Evolutionary conservation across 352 stramenopile species (phyloP), one percentile per base, ranked within the genome.

Genomic region (Phytophthora gonapodyides): DNA sequence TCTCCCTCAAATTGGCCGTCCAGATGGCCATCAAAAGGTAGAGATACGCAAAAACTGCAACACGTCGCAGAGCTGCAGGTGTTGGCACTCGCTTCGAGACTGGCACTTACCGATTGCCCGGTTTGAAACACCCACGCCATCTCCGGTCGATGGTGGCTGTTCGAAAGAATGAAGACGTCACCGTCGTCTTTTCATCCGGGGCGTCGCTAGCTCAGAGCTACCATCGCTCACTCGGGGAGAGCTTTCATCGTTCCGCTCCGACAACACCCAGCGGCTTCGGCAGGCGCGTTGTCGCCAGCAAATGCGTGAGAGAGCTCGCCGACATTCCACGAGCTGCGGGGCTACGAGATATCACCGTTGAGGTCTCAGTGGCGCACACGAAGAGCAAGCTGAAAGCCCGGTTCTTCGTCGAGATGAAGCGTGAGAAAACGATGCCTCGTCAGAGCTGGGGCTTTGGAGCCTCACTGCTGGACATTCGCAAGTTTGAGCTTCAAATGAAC

Each of bases 281-380:
- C 24, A 58, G 31, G 35, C 44, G 57, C 2, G 24, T 16, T 7
- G 62, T 67, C 16, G 37, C 36, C 57, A 62, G 57, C 44, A 71
- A 83, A 38, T 72, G 75, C 38, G 53, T 75, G 5, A 52, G 61
- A 30, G 72, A 82, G 15, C 70, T 89, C 27, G 71, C 67, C 10
- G 82, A 89, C 53, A 79, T 92, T 6, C 75, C 76, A 7, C 78
- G 83, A 42, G 81, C 74, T 43, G 69, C 78, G 41, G 83, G 76
- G 36, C 65, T 89, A 15, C 61, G 70, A 3, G 76, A 89, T 61
- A 45, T 89, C 30, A 49, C 41, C 24, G 58, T 89, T 11, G 61
- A 87, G 10, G 76, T 83, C 24, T 51, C 64, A 0, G 64, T 89
- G 34, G 80, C 78, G 12, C 80, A 87, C 61, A 82, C 76, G 0